Evolutionary conservation across 2,329 filamentous ascomycete species (phyloP).

Genomic region (Fusarium tricinctum): DNA sequence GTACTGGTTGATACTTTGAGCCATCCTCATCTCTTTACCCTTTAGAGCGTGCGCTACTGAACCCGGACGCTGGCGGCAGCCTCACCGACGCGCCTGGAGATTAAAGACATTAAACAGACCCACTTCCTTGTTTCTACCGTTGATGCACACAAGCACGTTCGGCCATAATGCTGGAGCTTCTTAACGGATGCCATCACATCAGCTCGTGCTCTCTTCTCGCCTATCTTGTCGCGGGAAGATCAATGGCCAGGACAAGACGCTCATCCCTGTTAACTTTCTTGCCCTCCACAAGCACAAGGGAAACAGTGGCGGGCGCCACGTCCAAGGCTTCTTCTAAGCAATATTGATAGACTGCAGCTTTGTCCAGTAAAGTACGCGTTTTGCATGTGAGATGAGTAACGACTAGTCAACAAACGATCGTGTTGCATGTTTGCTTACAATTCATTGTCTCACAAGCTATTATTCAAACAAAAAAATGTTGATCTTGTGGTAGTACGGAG

Average conservation of each 20-base stretch:
- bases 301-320: conserved; percentile 20
- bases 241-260: conserved; percentile 40
- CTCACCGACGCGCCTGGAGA: conserved; percentile 48
- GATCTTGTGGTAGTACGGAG: conserved; percentile 7
- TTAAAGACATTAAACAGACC: conserved; percentile 46
- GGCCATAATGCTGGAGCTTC: not conserved
- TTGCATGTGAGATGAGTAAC: not conserved
- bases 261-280: conserved; percentile 36
- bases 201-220: conserved; percentile 45
- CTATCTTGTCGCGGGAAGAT: conserved; percentile 50
- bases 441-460: conserved; percentile 4
- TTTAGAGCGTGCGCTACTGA: conserved; percentile 31
- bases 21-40: conserved; percentile 26
- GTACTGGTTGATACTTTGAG: conserved; percentile 32
- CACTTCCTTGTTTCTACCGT: conserved; percentile 40
- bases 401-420: not conserved
- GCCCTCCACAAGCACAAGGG: conserved; percentile 11
- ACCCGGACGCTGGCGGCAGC: conserved; percentile 32
- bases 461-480: not conserved
- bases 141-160: conserved; percentile 11
- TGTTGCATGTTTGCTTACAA: not conserved
- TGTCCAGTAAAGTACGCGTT: not conserved
- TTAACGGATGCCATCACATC: conserved; percentile 22
- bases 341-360: conserved; percentile 5
- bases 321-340: not conserved